Percentiles rank a stretch among this genome's conserved stretches.
Conservation (phyloP, 768 basidiomycete genomes). For the Russula dissimulans region DNA sequence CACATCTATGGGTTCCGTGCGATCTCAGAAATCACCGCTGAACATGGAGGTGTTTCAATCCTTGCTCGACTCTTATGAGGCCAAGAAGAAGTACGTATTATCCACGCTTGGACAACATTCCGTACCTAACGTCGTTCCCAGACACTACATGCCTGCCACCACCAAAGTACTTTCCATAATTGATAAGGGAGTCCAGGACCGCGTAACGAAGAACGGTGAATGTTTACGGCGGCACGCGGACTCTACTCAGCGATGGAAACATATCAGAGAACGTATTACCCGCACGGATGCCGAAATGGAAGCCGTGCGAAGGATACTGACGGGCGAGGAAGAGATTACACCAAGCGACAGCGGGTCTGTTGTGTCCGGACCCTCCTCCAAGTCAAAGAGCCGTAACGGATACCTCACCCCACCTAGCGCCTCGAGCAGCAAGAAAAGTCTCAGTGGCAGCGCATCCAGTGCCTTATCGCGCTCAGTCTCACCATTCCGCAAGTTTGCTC, state of each 20-base stretch:
- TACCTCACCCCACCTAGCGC: conserved; percentile 55
- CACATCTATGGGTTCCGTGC: conserved; percentile 30
- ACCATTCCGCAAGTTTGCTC: conserved; percentile 70
- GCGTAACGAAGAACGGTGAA: conserved; percentile 95
- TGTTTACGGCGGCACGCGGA: conserved; percentile 84
- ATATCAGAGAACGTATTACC: conserved; percentile 66
- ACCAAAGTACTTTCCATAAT: conserved; percentile 89
- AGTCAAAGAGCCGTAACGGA: conserved; percentile 43
- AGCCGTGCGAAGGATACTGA: conserved; percentile 43
- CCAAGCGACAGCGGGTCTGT: conserved; percentile 67
- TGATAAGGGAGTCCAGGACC: conserved; percentile 86
- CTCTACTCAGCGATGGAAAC: conserved; percentile 78
- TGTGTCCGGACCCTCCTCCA: conserved; percentile 41
- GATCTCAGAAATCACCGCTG: conserved; percentile 42
- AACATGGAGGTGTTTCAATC: conserved; percentile 55
- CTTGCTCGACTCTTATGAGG: conserved; percentile 68
- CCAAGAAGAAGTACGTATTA: conserved; percentile 73
- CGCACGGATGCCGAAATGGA: conserved; percentile 82
- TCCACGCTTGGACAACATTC: background rate
- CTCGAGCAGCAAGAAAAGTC: conserved; percentile 31
- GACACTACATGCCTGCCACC: conserved; percentile 92
- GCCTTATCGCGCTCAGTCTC: conserved; percentile 70
- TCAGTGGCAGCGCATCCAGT: conserved; percentile 34
- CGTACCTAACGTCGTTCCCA: conserved; percentile 26
- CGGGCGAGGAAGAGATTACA: conserved; percentile 40